Percentiles rank a stretch among this genome's conserved stretches.
These are phyloP conservation scores for Anethum foeniculum DNA, from an alignment of 140 eudicot species.

Conservation along the genomic window DNA sequence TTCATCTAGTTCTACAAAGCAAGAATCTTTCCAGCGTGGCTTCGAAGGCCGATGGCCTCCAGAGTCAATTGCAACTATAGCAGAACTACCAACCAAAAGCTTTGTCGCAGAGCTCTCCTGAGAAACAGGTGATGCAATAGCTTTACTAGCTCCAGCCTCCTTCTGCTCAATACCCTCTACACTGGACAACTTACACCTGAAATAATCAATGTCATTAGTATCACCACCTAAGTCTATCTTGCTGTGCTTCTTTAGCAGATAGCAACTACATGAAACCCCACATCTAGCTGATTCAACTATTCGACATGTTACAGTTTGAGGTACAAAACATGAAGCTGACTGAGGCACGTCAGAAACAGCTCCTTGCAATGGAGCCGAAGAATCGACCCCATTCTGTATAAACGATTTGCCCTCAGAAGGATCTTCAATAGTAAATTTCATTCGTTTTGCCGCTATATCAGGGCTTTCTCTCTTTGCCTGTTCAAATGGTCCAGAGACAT, in stretches of 20 bases:
- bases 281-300: slow-evolving; percentile 65
- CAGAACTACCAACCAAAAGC: slow-evolving; percentile 36
- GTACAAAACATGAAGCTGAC: slow-evolving; percentile 10
- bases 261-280: slow-evolving; percentile 60
- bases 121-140: slow-evolving; percentile 65
- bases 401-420: slow-evolving; percentile 28
- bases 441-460: slow-evolving; percentile 32
- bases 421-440: slow-evolving; percentile 36
- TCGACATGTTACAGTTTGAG: slow-evolving; percentile 29
- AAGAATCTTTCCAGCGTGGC: slow-evolving; percentile 51
- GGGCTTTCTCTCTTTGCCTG: slow-evolving; percentile 19
- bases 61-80: slow-evolving; percentile 15
- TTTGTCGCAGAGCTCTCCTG: slow-evolving; percentile 83
- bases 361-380: slow-evolving; percentile 28
- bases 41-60: slow-evolving; percentile 28
- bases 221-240: slow-evolving; percentile 14
- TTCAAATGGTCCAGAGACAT: slow-evolving; percentile 27
- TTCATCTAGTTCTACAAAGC: slow-evolving; percentile 44
- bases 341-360: background rate
- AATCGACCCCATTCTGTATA: slow-evolving; percentile 19
- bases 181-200: slow-evolving; percentile 24
- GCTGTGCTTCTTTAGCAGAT: slow-evolving; percentile 47
- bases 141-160: slow-evolving; percentile 26
- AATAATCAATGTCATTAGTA: slow-evolving; percentile 16
- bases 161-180: slow-evolving; percentile 35